phyloP scores from a whole-genome alignment of 306 rosid genomes.

The Acacia crassicarpa region DNA sequence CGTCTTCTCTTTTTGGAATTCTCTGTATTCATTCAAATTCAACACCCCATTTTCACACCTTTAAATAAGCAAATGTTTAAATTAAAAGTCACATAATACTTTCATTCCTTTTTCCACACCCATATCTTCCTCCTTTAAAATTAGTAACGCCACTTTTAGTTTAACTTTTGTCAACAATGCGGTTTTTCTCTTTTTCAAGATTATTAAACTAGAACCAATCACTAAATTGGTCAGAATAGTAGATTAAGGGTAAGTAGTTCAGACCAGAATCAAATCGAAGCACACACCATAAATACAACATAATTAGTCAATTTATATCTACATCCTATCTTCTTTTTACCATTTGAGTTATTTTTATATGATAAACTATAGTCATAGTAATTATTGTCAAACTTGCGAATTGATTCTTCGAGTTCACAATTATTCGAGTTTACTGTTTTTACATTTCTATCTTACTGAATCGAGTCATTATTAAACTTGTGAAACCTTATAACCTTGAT shows the following conservation, averaged over 20 bases:
- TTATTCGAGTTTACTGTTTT: too few species aligned
- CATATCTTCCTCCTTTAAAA: background rate
- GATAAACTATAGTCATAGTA: background rate
- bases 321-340: background rate
- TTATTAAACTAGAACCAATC: too few species aligned
- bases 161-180: background rate
- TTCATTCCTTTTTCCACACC: background rate
- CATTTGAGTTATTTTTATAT: background rate
- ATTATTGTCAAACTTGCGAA: too few species aligned
- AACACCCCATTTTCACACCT: background rate
- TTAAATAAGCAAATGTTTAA: background rate
- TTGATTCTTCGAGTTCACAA: too few species aligned
- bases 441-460: too few species aligned
- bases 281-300: too few species aligned
- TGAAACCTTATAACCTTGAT: too few species aligned
- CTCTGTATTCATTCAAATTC: background rate
- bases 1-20: background rate
- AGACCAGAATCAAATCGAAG: too few species aligned
- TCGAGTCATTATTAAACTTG: too few species aligned
- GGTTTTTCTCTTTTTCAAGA: too few species aligned
- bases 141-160: background rate
- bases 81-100: background rate
- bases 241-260: too few species aligned
- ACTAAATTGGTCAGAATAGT: too few species aligned
- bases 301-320: background rate